Conservation (phyloP, 2,329 filamentous ascomycete species). For the Atkinsonella texensis region DNA sequence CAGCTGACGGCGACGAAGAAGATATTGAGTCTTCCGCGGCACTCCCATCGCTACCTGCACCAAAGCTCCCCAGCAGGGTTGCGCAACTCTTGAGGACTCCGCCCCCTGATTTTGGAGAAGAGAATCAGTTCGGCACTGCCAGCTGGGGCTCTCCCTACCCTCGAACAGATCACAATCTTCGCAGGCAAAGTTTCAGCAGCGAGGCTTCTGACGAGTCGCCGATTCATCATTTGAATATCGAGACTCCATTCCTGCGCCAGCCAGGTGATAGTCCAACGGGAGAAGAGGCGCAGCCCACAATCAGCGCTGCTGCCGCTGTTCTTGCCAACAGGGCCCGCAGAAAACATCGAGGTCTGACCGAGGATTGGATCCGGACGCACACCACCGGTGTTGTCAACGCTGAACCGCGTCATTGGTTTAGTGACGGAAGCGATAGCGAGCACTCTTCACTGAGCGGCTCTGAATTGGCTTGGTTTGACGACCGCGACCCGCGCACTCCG, state of each 20-base stretch:
- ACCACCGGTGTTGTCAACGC: slow-evolving; percentile 57
- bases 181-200: slow-evolving; percentile 42
- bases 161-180: slow-evolving; percentile 42
- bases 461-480: slow-evolving; percentile 40
- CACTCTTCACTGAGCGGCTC: slow-evolving; percentile 63
- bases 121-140: slow-evolving; percentile 49
- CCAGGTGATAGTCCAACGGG: slow-evolving; percentile 29
- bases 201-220: slow-evolving; percentile 48
- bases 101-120: slow-evolving; percentile 22
- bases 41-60: slow-evolving; percentile 46
- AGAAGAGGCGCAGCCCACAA: slow-evolving; percentile 17
- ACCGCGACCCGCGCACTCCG: slow-evolving; percentile 36
- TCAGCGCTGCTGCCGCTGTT: slow-evolving; percentile 47
- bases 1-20: slow-evolving; percentile 43
- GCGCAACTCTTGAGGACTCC: slow-evolving; percentile 45
- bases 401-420: slow-evolving; percentile 72
- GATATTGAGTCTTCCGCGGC: slow-evolving; percentile 44
- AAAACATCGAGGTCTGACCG: slow-evolving; percentile 52
- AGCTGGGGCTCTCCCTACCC: slow-evolving; percentile 91
- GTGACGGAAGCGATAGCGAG: slow-evolving; percentile 60
- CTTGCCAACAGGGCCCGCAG: slow-evolving; percentile 51
- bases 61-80: slow-evolving; percentile 44
- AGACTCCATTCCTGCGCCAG: slow-evolving; percentile 48
- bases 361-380: slow-evolving; percentile 80
- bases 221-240: slow-evolving; percentile 48